Evolutionary conservation across 106 monocot genomes (phyloP), one percentile per base, ranked within the genome.

Genomic region (Posidonia australis): DNA sequence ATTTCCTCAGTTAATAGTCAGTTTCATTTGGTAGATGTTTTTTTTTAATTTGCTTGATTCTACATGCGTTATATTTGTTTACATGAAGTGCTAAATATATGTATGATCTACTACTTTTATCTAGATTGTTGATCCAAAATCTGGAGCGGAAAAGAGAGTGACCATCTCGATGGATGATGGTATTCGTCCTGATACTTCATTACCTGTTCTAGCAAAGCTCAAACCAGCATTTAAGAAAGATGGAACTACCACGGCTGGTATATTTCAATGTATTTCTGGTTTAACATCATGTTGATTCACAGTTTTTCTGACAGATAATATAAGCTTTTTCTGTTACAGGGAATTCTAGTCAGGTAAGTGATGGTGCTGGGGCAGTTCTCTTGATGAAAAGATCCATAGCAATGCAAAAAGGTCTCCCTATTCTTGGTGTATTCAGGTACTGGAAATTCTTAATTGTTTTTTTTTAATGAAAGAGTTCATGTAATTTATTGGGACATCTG

Each of bases 301-400:
- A 55, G 25, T 3, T 14, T 17, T 14, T 24, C 6, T 26, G 55
- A 55, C 22, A 7, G 7, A 69, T 59, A 29, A 9, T 70, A 13
- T 44, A 7, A 20, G 20, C 24, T 21, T 62, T 42, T 46, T 45
- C 10, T 44, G 28, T 24, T 64, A 5, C 60, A 91, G 91, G 91
- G 13, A 91, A 91, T 84, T 81, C 86, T 60, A 91, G 91, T 64
- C 91, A 91, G 70, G 55, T 86, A 47, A 91, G 80, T 73, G 91
- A 91, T 81, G 86, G 91, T 72, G 91, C 86, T 64, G 91, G 83
- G 44, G 91, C 86, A 32, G 91, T 91, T 43, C 86, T 91, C n/a
- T 79, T 91, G 20, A 91, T 91, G 91, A 91, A 75, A 58, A 86
- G 86, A 68, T 77, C 67, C 75, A 36, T 79, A 11, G 86, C 91